These are phyloP conservation scores for Cyberlindnera suaveolens DNA, from an alignment of 805 yeast species.

Conservation along the genomic window DNA sequence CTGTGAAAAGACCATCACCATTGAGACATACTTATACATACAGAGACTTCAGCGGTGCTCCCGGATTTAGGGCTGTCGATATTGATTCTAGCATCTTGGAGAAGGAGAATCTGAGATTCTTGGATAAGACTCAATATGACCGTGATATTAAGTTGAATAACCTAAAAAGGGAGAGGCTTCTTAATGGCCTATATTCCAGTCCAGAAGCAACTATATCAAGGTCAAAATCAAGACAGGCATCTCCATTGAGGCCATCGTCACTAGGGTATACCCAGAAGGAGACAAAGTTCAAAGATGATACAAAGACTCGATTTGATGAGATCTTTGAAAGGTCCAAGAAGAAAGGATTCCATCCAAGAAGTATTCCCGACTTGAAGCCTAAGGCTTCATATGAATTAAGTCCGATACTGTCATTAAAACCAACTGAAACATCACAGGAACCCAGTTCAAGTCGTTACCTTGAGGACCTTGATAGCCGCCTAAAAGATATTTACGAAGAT, in stretches of 20 bases:
- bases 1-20: slow-evolving; percentile 9
- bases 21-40: slow-evolving; percentile 5
- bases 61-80: neutral
- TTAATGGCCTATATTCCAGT: neutral
- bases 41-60: neutral
- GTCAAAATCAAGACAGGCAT: too few species aligned
- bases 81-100: slow-evolving; percentile 12
- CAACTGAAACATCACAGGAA: too few species aligned
- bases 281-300: neutral
- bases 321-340: neutral
- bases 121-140: slow-evolving; percentile 10
- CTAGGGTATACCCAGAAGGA: neutral
- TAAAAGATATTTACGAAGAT: neutral
- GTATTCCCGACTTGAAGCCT: slow-evolving; percentile 10
- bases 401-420: too few species aligned
- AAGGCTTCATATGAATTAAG: neutral
- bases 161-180: slow-evolving; percentile 13
- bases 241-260: neutral
- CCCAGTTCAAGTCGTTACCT: neutral
- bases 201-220: neutral
- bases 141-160: slow-evolving; percentile 7
- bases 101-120: slow-evolving; percentile 11
- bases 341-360: slow-evolving; percentile 5
- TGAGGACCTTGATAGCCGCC: neutral
- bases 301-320: neutral